These are phyloP conservation scores for Dalbergia cochinchinensis DNA, from an alignment of 306 rosid genomes.

Conservation along the genomic window DNA sequence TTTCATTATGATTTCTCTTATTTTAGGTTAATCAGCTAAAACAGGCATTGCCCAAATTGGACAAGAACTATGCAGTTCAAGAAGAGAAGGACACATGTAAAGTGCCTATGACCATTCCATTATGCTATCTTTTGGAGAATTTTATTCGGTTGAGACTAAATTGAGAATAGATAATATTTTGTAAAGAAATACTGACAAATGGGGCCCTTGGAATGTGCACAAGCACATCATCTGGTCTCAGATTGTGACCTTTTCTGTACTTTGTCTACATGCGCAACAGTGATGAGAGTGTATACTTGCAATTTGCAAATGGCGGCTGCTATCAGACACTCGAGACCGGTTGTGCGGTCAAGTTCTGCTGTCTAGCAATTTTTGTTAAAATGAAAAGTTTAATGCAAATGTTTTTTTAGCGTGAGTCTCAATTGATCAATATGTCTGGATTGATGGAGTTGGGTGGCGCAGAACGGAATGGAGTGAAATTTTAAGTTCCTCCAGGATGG, in stretches of 20 bases:
- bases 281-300: slow-evolving; percentile 36
- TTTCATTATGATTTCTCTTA: slow-evolving; percentile 40
- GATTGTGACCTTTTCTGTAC: slow-evolving; percentile 30
- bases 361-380: not conserved
- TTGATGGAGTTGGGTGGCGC: not conserved
- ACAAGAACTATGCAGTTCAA: slow-evolving; percentile 85
- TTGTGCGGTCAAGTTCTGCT: not conserved
- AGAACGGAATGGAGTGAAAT: too few relatives aligned
- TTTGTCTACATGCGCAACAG: slow-evolving; percentile 27
- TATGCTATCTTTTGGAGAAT: slow-evolving; percentile 35
- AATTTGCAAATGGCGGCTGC: slow-evolving; percentile 14
- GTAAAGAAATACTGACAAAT: slow-evolving; percentile 2
- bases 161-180: slow-evolving; percentile 15
- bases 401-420: not conserved
- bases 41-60: slow-evolving; percentile 72
- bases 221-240: slow-evolving; percentile 1
- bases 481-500: too few relatives aligned
- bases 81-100: slow-evolving; percentile 83
- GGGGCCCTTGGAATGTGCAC: slow-evolving; percentile 34
- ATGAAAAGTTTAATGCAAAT: not conserved
- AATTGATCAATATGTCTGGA: not conserved
- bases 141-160: slow-evolving; percentile 31
- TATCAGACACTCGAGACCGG: not conserved
- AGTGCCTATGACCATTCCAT: slow-evolving; percentile 34
- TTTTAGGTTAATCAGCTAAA: slow-evolving; percentile 80